Percentiles rank a stretch among this genome's conserved stretches.
These are phyloP conservation scores for Lindgomyces ingoldianus DNA, from an alignment of 495 filamentous ascomycete species.

Conservation along the genomic window DNA sequence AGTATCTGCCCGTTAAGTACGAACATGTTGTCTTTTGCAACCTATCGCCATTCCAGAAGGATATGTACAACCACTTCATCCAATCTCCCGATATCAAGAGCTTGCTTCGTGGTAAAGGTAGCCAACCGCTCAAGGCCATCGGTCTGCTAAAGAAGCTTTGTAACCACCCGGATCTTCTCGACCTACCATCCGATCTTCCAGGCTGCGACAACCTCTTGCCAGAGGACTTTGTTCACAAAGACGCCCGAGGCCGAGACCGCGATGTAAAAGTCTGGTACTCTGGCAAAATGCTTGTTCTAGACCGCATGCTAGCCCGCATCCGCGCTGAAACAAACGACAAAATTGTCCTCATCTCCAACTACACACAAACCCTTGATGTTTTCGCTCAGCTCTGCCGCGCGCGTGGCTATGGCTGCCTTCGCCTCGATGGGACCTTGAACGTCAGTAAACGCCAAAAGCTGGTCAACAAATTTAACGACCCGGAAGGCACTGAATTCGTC, in stretches of 20 bases:
- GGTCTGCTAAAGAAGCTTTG: conserved; percentile 96
- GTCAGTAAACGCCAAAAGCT: conserved; percentile 96
- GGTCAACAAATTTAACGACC: conserved; percentile 98
- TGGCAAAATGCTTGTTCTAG: conserved; percentile 97
- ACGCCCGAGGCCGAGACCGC: conserved; percentile 82
- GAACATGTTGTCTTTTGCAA: conserved; percentile 99
- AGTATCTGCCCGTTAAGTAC: conserved; percentile 98
- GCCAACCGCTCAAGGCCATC: conserved; percentile 94
- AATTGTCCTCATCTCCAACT: conserved; percentile 98
- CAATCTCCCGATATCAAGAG: conserved; percentile 92
- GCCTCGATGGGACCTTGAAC: conserved; percentile 96
- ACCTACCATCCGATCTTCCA: conserved; percentile 79
- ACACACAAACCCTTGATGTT: conserved; percentile 93
- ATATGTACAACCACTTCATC: conserved; percentile 95
- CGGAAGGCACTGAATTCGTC: conserved; percentile 84
- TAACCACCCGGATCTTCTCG: conserved; percentile 94
- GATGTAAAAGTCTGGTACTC: conserved; percentile 96
- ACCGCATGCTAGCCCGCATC: conserved; percentile 97
- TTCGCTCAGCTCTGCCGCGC: conserved; percentile 89
- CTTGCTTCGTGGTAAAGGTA: conserved; percentile 89
- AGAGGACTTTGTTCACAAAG: conserved; percentile 85
- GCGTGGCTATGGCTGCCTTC: conserved; percentile 79
- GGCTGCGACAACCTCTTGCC: conserved; percentile 83
- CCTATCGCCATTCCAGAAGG: conserved; percentile 85
- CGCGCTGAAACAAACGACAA: conserved; percentile 97